Conservation (phyloP, 768 basidiomycete genomes). For the Pleurotus ostreatus region DNA sequence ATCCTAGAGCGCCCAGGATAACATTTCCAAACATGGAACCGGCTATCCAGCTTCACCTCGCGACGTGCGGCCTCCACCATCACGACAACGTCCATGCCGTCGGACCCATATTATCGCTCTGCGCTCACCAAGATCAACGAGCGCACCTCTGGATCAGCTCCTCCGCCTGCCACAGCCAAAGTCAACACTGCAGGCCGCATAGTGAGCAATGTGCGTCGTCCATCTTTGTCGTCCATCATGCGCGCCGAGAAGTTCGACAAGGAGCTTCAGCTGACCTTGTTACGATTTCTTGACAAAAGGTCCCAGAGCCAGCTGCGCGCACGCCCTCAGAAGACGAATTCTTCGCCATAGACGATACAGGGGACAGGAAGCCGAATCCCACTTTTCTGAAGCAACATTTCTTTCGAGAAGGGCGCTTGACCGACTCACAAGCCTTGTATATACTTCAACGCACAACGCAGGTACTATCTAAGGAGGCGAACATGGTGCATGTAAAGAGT, state of each 20-base stretch:
- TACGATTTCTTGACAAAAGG: conserved; percentile 37
- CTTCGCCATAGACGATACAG: conserved; percentile 48
- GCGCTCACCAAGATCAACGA: conserved; percentile 4
- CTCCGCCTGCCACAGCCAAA: background rate
- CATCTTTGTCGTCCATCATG: background rate
- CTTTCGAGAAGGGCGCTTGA: conserved; percentile 78
- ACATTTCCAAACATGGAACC: conserved; percentile 10
- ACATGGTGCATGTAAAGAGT: conserved; percentile 81
- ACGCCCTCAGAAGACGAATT: conserved; percentile 74
- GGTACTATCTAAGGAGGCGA: conserved; percentile 71
- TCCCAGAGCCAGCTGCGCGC: conserved; percentile 60
- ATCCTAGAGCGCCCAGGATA: conserved; percentile 7
- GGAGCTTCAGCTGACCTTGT: background rate
- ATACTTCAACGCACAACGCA: conserved; percentile 70
- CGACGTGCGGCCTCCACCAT: conserved; percentile 6
- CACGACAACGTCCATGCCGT: conserved; percentile 1
- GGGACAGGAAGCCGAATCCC: conserved; percentile 65
- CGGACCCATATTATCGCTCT: conserved; percentile 1
- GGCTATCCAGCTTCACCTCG: background rate
- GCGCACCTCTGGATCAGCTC: background rate
- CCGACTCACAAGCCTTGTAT: conserved; percentile 80
- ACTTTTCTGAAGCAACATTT: conserved; percentile 87
- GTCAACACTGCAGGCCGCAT: background rate
- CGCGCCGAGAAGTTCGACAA: background rate
- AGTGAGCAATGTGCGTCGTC: conserved; percentile 1